A percentile compares a stretch with the other conserved stretches of the same genome.
phyloP scores from a whole-genome alignment of 805 yeast species.

The Metschnikowia sp. region DNA sequence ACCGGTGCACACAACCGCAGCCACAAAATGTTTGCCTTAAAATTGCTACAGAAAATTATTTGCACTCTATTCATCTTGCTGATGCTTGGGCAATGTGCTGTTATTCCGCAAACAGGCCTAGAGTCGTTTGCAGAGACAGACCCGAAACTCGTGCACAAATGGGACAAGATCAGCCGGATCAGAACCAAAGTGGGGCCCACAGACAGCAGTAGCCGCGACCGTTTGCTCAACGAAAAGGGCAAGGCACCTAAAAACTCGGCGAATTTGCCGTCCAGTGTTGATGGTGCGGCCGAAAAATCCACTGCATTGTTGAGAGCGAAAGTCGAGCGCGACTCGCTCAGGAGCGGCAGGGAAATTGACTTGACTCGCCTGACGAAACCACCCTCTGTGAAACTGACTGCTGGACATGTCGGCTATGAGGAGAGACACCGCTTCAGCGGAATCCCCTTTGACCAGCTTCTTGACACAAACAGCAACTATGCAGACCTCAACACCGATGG shows the following conservation, averaged over 20 bases:
- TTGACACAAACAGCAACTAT: not conserved
- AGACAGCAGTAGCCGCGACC: conserved; percentile 3
- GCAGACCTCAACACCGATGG: not conserved
- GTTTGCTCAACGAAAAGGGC: not conserved
- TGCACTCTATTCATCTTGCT: conserved; percentile 5
- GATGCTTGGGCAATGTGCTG: conserved; percentile 1
- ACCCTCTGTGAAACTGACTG: conserved; percentile 3
- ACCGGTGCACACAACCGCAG: not conserved
- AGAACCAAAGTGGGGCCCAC: conserved; percentile 2
- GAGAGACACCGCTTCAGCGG: conserved; percentile 8
- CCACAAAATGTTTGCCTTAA: conserved; percentile 2
- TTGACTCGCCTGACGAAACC: conserved; percentile 10
- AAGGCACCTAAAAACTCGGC: not conserved
- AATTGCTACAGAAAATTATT: conserved; percentile 4
- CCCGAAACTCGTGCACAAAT: conserved; percentile 2
- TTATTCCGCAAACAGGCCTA: not conserved
- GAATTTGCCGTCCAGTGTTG: not conserved
- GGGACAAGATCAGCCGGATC: conserved; percentile 7
- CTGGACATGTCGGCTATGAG: conserved; percentile 10
- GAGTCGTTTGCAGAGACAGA: not conserved
- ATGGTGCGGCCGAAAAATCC: not conserved
- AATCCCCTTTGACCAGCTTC: conserved; percentile 6
- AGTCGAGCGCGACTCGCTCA: not conserved
- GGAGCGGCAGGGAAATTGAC: conserved; percentile 1
- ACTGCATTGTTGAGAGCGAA: not conserved